Evolutionary conservation across 1,284 basidiomycete species (phyloP), one percentile per base, ranked within the genome.

Genomic region (Ceratobasidium sp.): DNA sequence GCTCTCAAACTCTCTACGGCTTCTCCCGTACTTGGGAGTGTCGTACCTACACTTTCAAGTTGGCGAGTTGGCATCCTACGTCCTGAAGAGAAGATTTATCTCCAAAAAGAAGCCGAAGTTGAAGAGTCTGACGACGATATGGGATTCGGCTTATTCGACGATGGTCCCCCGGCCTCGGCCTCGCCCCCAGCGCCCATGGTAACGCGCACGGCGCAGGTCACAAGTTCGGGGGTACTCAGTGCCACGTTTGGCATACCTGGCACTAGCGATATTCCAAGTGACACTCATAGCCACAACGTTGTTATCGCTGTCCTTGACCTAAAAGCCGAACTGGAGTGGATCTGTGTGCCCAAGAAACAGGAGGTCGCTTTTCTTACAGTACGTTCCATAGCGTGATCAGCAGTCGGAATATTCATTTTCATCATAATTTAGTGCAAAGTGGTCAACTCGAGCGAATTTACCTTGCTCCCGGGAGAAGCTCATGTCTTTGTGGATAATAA

Each of bases 401-500:
- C 34, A 17, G 31, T 6, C n/a, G 22, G 45, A 12, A 12, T 22
- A 15, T 12, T 15, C n/a, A 47, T 47, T 7, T 47, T 12, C 22
- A 7, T 6, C n/a, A 20, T 15, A 31, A 6, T 45, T 5, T 12
- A 72, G 72, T 68, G 58, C 31, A 68, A 70, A n/a, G 32, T 70
- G 31, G 50, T 65, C 20, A 71, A 73, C 50, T 20, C 68, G 31
- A 70, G 68, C 32, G 53, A 43, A 15, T 72, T 68, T 29, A 69
- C 65, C 5, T 47, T 72, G 20, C 72, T 73, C 22, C 64, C 68
- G 2, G 74, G 74, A 29, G 67, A 64, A 10, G 69, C 71, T 5
- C 69, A 49, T 40, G 72, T 74, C 22, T 75, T 72, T 68, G 70
- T 75, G 64, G 74, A 75, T 58, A 72, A 72, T 17, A 72, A 72